Evolutionary conservation across 208 protist species (phyloP).

Genomic region (Crithidia fasciculata): DNA sequence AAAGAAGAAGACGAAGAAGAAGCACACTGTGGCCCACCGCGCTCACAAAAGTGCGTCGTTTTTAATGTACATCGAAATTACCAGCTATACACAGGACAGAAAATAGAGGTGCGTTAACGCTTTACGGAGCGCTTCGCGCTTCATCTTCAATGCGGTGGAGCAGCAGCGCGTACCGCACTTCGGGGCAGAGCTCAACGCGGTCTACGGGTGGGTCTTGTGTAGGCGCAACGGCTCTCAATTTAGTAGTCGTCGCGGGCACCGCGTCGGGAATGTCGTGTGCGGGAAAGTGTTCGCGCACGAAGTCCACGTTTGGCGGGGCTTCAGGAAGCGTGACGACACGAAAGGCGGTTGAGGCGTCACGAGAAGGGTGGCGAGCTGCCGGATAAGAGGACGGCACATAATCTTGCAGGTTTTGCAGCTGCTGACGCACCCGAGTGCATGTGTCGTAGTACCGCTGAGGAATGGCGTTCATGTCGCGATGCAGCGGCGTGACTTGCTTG

Average conservation of each 20-base stretch:
- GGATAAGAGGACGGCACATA: not conserved
- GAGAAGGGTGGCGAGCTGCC: not conserved
- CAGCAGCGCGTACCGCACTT: constrained; percentile 23
- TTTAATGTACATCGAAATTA: too few species aligned
- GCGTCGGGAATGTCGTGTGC: not conserved
- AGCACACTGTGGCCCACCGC: too few species aligned
- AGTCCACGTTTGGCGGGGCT: constrained; percentile 4
- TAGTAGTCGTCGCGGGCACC: not conserved
- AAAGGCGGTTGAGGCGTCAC: not conserved
- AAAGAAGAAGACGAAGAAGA: too few species aligned
- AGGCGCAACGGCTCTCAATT: not conserved
- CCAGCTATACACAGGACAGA: too few species aligned
- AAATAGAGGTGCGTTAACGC: not conserved
- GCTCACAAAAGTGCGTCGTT: too few species aligned
- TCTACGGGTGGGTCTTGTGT: not conserved
- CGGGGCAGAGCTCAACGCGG: not conserved
- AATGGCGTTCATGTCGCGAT: constrained; percentile 14
- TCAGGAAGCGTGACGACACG: constrained; percentile 17
- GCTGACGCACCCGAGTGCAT: constrained; percentile 37
- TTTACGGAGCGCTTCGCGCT: not conserved
- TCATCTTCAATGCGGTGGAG: constrained; percentile 23
- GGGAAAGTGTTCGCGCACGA: constrained; percentile 13
- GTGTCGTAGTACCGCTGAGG: constrained; percentile 54
- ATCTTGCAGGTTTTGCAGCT: not conserved
- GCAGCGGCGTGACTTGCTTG: too few species aligned